Base-by-base conservation (phyloP, 192 early-diverging fungal genomes). In the Mortierella hygrophila region DNA sequence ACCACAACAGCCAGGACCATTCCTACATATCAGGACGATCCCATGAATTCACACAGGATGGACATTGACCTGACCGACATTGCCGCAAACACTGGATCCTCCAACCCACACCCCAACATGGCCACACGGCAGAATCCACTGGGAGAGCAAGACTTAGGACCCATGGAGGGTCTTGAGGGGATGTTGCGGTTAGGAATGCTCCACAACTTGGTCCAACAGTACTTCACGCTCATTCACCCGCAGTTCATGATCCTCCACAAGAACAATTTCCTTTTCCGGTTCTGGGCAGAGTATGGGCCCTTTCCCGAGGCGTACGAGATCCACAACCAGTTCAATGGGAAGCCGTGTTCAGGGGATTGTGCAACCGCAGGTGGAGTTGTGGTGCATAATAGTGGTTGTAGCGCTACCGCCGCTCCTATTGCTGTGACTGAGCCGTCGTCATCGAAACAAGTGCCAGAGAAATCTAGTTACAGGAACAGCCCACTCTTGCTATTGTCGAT, bases 201-300 rank as follows among this genome's bases (percentile, higher is more conserved):
- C 15, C 83, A 85, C 37, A 76, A 75, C 40, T 46, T 85, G n/a
- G 68, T 85, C 8, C 83, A 85, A 38, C 82, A 84, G 42, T 84
- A 84, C n/a, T 84, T 84, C 37, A 84, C 74, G 1, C 57, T 84
- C 20, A 76, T 84, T 40, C 82, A 84, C 44, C 82, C 82, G 6
- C 82, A 84, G 68, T 84, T 84, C 68, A 79, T 84, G 82, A 79
- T 84, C 29, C 54, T 84, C 32, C 71, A 84, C 74, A 84, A 84
- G 68, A 84, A 84, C 37, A 77, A 79, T 26, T 84, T 84, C 18
- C 77, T 84, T 1, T 74, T 84, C 57, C 76, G 77, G 6, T 84
- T 84, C 35, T 84, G 82, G 82, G 52, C 37, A 20, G 55, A 70
- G 6, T 84, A 84, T 54, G 82, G 82, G 2, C 82, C 82, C 8